Evolutionary conservation across 768 basidiomycete species (phyloP).

Genomic region (Lanmaoa pseudosensibilis): DNA sequence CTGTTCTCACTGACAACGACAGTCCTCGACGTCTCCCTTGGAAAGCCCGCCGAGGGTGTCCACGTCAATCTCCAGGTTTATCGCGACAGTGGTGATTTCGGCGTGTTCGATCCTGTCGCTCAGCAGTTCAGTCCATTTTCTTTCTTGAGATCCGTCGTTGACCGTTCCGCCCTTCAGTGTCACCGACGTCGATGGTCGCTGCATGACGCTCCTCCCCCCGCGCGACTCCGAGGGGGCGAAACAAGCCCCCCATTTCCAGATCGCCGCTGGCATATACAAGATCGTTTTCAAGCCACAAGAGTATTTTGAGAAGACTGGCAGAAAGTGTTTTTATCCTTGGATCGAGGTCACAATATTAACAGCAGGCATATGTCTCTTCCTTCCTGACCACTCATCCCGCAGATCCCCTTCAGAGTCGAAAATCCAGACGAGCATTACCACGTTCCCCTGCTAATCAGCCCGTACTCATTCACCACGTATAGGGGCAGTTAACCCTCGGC

Average conservation of each 20-base stretch:
- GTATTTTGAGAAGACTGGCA: conserved; percentile 67
- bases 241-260: conserved; percentile 40
- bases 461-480: conserved; percentile 90
- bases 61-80: conserved; percentile 59
- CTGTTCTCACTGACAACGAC: background rate
- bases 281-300: conserved; percentile 80
- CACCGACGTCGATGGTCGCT: conserved; percentile 84
- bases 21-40: conserved; percentile 87
- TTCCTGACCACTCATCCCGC: conserved; percentile 9
- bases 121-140: conserved; percentile 51
- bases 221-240: conserved; percentile 45
- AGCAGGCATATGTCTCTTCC: background rate
- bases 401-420: conserved; percentile 79
- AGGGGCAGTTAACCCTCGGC: conserved; percentile 65
- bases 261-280: conserved; percentile 66
- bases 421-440: conserved; percentile 84
- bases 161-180: conserved; percentile 40
- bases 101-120: conserved; percentile 55
- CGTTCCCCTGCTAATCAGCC: conserved; percentile 88
- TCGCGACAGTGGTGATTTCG: conserved; percentile 37
- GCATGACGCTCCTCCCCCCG: conserved; percentile 68
- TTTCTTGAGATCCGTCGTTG: background rate
- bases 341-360: conserved; percentile 63
- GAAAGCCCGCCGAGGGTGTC: conserved; percentile 77
- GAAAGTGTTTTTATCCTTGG: conserved; percentile 84